A percentile compares a stretch with the other conserved stretches of the same genome.
These are phyloP conservation scores for Fusarium mexicanum DNA, from an alignment of 2,329 filamentous ascomycete species.

Conservation along the genomic window DNA sequence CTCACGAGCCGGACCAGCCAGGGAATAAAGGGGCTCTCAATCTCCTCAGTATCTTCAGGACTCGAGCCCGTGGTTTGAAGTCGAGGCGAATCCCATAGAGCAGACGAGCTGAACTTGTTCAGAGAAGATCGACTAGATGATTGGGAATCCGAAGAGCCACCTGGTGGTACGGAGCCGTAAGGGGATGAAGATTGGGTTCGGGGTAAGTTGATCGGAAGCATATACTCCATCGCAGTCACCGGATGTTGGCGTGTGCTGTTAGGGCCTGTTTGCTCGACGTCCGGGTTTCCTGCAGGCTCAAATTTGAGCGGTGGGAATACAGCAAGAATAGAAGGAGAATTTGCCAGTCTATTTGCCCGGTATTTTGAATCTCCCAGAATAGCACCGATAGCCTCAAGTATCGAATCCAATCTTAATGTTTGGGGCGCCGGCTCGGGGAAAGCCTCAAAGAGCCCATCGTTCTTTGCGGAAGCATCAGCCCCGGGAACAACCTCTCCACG, in stretches of 20 bases:
- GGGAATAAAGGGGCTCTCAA: slow-evolving; percentile 76
- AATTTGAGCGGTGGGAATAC: slow-evolving; percentile 72
- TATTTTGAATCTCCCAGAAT: slow-evolving; percentile 84
- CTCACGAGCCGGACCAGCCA: slow-evolving; percentile 76
- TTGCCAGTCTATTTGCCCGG: slow-evolving; percentile 76
- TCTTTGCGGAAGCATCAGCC: slow-evolving; percentile 64
- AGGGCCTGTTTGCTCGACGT: slow-evolving; percentile 63
- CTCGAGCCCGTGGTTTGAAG: slow-evolving; percentile 41
- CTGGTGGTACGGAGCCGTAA: slow-evolving; percentile 23
- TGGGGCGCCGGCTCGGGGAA: slow-evolving; percentile 71
- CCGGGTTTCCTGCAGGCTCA: slow-evolving; percentile 57
- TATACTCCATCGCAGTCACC: slow-evolving; percentile 63
- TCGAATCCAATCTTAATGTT: slow-evolving; percentile 68
- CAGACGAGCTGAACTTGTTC: slow-evolving; percentile 43
- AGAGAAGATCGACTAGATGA: slow-evolving; percentile 44
- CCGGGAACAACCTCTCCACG: slow-evolving; percentile 75
- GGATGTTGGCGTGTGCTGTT: slow-evolving; percentile 55
- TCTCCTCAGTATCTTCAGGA: slow-evolving; percentile 61
- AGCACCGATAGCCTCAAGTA: slow-evolving; percentile 80
- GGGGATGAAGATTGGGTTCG: slow-evolving; percentile 42
- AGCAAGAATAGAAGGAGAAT: slow-evolving; percentile 73
- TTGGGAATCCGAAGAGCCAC: slow-evolving; percentile 40
- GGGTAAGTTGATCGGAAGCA: slow-evolving; percentile 62
- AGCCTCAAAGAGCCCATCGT: slow-evolving; percentile 63
- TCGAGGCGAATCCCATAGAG: slow-evolving; percentile 48